A percentile compares a stretch with the other conserved stretches of the same genome.
phyloP scores from a whole-genome alignment of 345 rosid species.

The Zanthoxylum bungeanum region DNA sequence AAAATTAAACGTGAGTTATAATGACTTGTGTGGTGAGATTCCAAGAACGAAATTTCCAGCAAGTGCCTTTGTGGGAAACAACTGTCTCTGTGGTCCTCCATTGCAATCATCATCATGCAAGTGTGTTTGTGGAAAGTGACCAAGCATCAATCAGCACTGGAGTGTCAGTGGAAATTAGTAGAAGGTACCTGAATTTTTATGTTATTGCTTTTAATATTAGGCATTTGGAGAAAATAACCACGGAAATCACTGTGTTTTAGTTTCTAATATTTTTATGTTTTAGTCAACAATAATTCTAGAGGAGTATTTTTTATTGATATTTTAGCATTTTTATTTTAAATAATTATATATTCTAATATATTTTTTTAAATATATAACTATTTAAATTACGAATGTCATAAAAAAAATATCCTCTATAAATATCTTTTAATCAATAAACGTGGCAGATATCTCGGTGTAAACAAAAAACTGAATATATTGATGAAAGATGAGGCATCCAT shows the following conservation, averaged over 20 bases:
- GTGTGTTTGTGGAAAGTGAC: background rate
- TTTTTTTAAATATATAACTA: no score
- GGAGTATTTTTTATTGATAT: no score
- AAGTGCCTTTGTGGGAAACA: slow-evolving; percentile 41
- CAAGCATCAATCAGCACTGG: background rate
- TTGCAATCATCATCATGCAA: slow-evolving; percentile 47
- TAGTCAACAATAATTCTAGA: no score
- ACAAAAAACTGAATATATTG: no score
- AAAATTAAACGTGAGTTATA: slow-evolving; percentile 50
- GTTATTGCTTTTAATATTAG: background rate
- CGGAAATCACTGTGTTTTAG: background rate
- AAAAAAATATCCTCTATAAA: no score
- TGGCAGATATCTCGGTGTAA: no score
- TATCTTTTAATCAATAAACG: no score
- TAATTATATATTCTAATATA: no score
- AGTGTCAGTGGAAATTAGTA: background rate
- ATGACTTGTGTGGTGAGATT: slow-evolving; percentile 65
- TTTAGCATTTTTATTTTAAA: no score
- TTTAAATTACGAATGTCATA: no score
- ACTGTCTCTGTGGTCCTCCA: slow-evolving; percentile 60
- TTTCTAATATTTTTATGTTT: no score
- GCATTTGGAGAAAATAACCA: background rate
- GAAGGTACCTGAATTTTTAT: background rate
- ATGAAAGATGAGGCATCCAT: no score
- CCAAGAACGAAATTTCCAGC: slow-evolving; percentile 58